phyloP scores from a whole-genome alignment of 176 grass and related monocot species.

The Lolium multiflorum region DNA sequence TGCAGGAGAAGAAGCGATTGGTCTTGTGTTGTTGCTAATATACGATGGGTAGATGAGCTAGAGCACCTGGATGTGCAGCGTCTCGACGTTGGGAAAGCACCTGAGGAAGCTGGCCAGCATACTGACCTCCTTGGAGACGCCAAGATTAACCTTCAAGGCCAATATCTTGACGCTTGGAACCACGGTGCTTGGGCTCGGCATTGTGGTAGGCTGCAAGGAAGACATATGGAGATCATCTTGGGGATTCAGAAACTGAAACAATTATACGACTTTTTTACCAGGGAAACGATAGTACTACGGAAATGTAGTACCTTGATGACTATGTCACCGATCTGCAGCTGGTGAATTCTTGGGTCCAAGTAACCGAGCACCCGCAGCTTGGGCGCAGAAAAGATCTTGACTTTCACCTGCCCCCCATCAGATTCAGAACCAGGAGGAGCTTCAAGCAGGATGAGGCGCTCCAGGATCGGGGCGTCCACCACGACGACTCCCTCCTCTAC shows the following conservation, averaged over 20 bases:
- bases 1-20: not conserved
- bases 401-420: not conserved
- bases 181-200: slow-evolving; percentile 18
- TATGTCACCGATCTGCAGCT: not conserved
- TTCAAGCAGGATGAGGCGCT: not conserved
- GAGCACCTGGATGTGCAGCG: slow-evolving; percentile 12
- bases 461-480: slow-evolving; percentile 1
- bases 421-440: not conserved
- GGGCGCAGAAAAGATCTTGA: not conserved
- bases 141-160: slow-evolving; percentile 24
- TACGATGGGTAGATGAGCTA: not conserved
- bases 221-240: too few species aligned
- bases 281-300: too few species aligned
- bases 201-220: slow-evolving; percentile 5
- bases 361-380: slow-evolving; percentile 7
- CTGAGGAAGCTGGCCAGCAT: slow-evolving; percentile 16
- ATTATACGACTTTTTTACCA: too few species aligned
- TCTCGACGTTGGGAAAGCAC: slow-evolving; percentile 13
- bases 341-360: slow-evolving; percentile 18
- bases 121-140: slow-evolving; percentile 17
- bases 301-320: slow-evolving; percentile 12
- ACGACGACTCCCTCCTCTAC: not conserved
- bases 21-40: not conserved
- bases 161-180: slow-evolving; percentile 23
- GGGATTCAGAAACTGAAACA: not conserved